Base-by-base conservation (phyloP, 2,329 filamentous ascomycete genomes). In the Didymella pomorum region DNA sequence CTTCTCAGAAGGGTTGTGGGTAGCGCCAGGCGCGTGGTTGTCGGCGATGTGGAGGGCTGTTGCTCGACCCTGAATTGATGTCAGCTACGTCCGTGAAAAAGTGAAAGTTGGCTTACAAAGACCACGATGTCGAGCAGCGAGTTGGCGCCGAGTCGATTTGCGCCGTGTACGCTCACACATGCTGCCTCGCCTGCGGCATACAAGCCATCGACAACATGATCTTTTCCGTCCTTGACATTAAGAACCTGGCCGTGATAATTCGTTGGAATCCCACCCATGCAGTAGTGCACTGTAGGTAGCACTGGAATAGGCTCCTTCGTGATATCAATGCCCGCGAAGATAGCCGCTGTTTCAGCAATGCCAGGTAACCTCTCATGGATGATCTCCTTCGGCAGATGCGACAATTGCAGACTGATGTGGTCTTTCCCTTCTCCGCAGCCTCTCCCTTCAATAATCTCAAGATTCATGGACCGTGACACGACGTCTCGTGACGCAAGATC, bases 241-340 rank as follows among this genome's bases (percentile, higher is more conserved):
- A 83, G 64, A 10, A 82, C 80, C 58, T 83, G 77, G 18, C 81
- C 81, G 41, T 79, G 79, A 61, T 78, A 82, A 48, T 83, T 82
- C 2, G 81, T 83, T 8, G 81, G 80, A 12, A 82, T 80, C 23
- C 81, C 81, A 20, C 81, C 81, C 81, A 83, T 83, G 60, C 79
- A 81, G 61, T 83, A 83, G 63, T 83, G 81, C 3, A 83, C 82
- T 1, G 81, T 84, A 0, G 81, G 82, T 4, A 82, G 57, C 2
- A 84, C 81, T 1, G 81, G 81, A 57, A 84, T 83, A 0, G 81
- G 79, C 58, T 83, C 72, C 63, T 74, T 78, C 14, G 79, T 82
- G 21, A 83, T 79, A 60, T 83, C 80, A 16, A 83, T 79, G 5
- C 81, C 81, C 1, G 80, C 79, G 64, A 83, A 83, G 29, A 83